These are phyloP conservation scores for Posidonia oceanica DNA, from an alignment of 116 monocot species.

Conservation along the genomic window DNA sequence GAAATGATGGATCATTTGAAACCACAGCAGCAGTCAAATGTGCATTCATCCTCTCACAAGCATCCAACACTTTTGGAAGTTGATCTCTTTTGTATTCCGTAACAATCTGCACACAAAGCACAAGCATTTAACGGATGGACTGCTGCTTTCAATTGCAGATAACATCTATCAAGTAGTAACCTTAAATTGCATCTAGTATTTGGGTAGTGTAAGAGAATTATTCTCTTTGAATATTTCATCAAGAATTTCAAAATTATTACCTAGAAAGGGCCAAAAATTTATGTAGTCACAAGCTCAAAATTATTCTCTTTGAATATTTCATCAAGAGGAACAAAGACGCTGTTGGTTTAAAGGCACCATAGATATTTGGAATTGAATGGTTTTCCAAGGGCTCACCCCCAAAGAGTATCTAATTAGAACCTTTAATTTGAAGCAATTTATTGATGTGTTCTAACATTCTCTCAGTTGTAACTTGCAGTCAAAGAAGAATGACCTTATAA, in stretches of 20 bases:
- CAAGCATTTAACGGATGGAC: background rate
- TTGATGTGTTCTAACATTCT: constrained; percentile 70
- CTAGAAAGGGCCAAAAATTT: constrained; percentile 99
- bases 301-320: constrained; percentile 67
- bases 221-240: too few species aligned
- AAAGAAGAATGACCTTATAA: background rate
- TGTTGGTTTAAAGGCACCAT: constrained; percentile 89
- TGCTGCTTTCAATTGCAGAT: too few species aligned
- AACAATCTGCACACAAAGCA: constrained; percentile 44
- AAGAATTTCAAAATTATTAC: too few species aligned
- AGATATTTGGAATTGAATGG: constrained; percentile 85
- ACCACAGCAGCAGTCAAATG: constrained; percentile 98
- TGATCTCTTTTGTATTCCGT: constrained; percentile 66
- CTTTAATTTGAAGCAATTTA: constrained; percentile 79
- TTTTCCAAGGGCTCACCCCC: constrained; percentile 74
- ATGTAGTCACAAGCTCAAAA: constrained; percentile 80
- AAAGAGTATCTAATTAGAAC: constrained; percentile 85
- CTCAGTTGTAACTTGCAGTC: constrained; percentile 80
- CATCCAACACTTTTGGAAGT: constrained; percentile 67
- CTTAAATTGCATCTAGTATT: too few species aligned
- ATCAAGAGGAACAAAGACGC: constrained; percentile 79
- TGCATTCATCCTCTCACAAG: constrained; percentile 90
- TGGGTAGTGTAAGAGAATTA: too few species aligned
- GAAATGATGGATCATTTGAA: constrained; percentile 81
- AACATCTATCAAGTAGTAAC: too few species aligned